These are phyloP conservation scores for Xylaria curta DNA, from an alignment of 495 filamentous ascomycete genomes.

Conservation along the genomic window DNA sequence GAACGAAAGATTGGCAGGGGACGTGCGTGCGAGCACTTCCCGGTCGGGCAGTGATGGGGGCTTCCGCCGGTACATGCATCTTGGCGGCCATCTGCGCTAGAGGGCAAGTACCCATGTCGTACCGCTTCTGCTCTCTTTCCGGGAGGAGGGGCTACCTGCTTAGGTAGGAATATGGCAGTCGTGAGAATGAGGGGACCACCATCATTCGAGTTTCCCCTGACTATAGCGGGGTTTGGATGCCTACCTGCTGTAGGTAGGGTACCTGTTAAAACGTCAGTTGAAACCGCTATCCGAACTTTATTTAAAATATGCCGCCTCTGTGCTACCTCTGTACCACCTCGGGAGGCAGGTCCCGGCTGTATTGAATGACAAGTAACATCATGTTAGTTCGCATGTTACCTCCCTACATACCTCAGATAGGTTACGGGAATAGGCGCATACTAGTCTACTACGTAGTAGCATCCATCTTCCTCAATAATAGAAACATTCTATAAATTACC, in stretches of 20 bases:
- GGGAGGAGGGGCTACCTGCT: conserved; percentile 18
- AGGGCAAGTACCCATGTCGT: conserved; percentile 2
- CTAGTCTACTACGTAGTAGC: not conserved
- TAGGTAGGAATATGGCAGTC: not conserved
- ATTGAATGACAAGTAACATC: not conserved
- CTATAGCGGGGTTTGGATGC: conserved; percentile 2
- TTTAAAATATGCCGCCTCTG: not conserved
- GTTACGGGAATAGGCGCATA: not conserved
- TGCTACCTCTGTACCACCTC: not conserved
- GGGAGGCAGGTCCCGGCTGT: not conserved
- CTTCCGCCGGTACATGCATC: conserved; percentile 1
- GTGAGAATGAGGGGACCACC: conserved; percentile 1
- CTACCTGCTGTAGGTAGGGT: not conserved
- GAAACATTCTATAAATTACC: no score
- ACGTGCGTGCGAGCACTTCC: not conserved
- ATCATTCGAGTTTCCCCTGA: conserved; percentile 21
- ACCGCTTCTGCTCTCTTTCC: conserved; percentile 7
- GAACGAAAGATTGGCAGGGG: conserved; percentile 22
- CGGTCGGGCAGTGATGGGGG: not conserved
- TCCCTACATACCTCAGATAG: not conserved
- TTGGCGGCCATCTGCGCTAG: not conserved
- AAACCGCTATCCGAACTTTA: conserved; percentile 1
- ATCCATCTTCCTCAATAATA: not conserved
- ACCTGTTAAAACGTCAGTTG: not conserved
- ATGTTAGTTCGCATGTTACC: not conserved